Percentiles rank a stretch among this genome's conserved stretches.
phyloP scores from a whole-genome alignment of 2,329 filamentous ascomycete genomes.

The Onygenales sp. region DNA sequence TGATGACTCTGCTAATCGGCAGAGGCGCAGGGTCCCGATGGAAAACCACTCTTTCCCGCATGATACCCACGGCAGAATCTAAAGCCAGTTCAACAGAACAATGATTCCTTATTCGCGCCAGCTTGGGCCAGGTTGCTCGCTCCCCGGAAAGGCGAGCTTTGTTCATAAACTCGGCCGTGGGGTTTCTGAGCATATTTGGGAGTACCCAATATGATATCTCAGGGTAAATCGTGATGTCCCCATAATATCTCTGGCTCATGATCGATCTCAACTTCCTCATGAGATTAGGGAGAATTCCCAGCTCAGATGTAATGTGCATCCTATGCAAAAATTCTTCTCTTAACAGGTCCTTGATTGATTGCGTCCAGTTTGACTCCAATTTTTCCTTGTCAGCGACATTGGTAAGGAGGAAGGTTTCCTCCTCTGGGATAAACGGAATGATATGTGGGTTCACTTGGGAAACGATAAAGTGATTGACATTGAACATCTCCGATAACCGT shows the following conservation, averaged over 20 bases:
- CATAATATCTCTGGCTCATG: conserved; percentile 82
- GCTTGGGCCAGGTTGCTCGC: conserved; percentile 81
- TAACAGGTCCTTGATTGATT: conserved; percentile 60
- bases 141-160: conserved; percentile 69
- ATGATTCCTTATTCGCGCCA: conserved; percentile 75
- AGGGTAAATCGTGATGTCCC: conserved; percentile 89
- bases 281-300: conserved; percentile 70
- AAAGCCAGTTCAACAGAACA: conserved; percentile 82
- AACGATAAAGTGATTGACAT: conserved; percentile 96
- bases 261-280: conserved; percentile 72
- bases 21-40: conserved; percentile 18
- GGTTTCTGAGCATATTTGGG: conserved; percentile 70
- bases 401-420: conserved; percentile 46
- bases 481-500: conserved; percentile 86
- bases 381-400: conserved; percentile 22
- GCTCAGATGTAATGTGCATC: conserved; percentile 68
- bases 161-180: conserved; percentile 77
- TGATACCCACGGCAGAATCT: conserved; percentile 29
- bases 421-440: conserved; percentile 70
- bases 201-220: conserved; percentile 66
- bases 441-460: conserved; percentile 96
- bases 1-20: conserved; percentile 10
- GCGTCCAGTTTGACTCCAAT: conserved; percentile 46
- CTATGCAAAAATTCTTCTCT: conserved; percentile 73
- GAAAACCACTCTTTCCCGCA: conserved; percentile 30